These are phyloP conservation scores for Glebionis coronaria DNA, from an alignment of 129 eudicot species.

Conservation along the genomic window DNA sequence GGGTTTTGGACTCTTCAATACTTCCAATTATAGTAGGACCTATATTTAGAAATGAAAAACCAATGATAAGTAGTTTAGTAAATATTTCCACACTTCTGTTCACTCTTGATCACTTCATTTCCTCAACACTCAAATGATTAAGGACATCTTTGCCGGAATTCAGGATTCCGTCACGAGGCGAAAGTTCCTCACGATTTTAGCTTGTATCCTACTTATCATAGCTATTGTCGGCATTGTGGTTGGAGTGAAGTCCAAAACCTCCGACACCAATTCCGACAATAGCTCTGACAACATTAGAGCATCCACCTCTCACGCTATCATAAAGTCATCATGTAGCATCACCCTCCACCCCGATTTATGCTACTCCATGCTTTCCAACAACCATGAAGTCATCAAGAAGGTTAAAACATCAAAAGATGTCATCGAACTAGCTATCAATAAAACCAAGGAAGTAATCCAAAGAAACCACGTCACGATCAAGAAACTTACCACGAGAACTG, in stretches of 20 bases:
- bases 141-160: slow-evolving; percentile 38
- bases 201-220: slow-evolving; percentile 28
- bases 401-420: slow-evolving; percentile 52
- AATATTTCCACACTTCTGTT: background rate
- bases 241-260: slow-evolving; percentile 33
- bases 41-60: no score
- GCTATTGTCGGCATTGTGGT: slow-evolving; percentile 31
- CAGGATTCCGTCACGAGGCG: slow-evolving; percentile 37
- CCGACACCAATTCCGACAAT: background rate
- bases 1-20: no score
- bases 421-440: slow-evolving; percentile 46
- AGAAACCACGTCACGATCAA: slow-evolving; percentile 46
- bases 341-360: slow-evolving; percentile 80
- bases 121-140: slow-evolving; percentile 22
- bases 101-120: slow-evolving; percentile 11
- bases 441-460: slow-evolving; percentile 39
- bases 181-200: slow-evolving; percentile 31
- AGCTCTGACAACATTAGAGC: background rate
- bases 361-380: slow-evolving; percentile 48
- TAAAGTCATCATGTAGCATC: slow-evolving; percentile 58
- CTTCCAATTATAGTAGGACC: no score
- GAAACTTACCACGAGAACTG: slow-evolving; percentile 29
- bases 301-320: slow-evolving; percentile 42
- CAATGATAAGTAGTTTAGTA: no score
- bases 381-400: slow-evolving; percentile 30